These are phyloP conservation scores for Erythrophleum ivorense DNA, from an alignment of 331 rosid genomes.

Conservation along the genomic window DNA sequence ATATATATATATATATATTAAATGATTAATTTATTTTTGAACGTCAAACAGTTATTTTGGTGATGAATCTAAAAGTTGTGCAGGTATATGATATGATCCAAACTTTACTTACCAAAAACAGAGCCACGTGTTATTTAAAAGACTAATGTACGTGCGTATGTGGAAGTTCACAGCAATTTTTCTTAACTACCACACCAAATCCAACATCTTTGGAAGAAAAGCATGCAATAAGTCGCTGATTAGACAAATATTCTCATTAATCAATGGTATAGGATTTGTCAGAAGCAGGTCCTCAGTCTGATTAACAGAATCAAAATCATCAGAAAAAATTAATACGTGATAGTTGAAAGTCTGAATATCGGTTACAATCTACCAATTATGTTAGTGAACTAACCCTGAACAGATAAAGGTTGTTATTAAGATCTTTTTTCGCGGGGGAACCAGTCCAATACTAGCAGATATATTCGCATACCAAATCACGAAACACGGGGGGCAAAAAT, in stretches of 20 bases:
- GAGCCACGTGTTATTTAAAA: not conserved
- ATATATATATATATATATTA: not conserved
- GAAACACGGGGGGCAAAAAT: conserved; percentile 3
- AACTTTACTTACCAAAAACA: conserved; percentile 17
- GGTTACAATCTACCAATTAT: not conserved
- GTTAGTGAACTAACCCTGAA: conserved; percentile 34
- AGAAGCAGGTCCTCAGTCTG: conserved; percentile 9
- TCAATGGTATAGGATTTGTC: not conserved
- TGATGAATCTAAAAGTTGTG: conserved; percentile 13
- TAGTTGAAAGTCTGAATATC: not conserved
- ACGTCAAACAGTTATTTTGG: conserved; percentile 24
- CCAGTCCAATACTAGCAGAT: conserved; percentile 16
- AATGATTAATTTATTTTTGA: not conserved
- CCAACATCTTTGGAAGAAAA: conserved; percentile 30
- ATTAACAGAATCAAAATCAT: conserved; percentile 15
- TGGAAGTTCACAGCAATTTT: conserved; percentile 33
- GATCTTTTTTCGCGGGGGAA: not conserved
- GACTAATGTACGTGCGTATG: not conserved
- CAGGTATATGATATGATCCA: not conserved
- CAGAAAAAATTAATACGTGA: not conserved
- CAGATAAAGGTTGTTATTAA: not conserved
- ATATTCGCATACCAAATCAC: conserved; percentile 6
- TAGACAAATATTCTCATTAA: not conserved
- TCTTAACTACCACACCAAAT: conserved; percentile 66
- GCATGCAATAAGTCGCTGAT: not conserved